phyloP scores from a whole-genome alignment of 331 rosid genomes.

The Phaseolus coccineus region DNA sequence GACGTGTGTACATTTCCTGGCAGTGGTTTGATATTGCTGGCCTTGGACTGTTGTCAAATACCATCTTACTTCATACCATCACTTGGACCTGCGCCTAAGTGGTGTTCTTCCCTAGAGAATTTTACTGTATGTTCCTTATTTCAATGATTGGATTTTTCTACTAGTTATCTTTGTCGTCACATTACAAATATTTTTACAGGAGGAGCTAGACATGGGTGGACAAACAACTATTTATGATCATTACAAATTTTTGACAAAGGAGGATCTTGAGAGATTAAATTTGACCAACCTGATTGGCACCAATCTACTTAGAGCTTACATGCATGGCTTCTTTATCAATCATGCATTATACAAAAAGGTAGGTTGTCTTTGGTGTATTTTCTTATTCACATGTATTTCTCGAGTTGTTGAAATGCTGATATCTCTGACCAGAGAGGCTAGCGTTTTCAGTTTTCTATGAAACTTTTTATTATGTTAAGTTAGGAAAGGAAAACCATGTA shows the following conservation, averaged over 20 bases:
- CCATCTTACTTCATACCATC: slow-evolving; percentile 95
- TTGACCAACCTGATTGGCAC: slow-evolving; percentile 85
- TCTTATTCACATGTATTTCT: not conserved
- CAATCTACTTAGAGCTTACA: slow-evolving; percentile 74
- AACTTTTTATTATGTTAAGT: slow-evolving; percentile 9
- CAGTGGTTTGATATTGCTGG: slow-evolving; percentile 90
- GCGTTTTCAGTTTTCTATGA: not conserved
- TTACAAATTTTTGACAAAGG: slow-evolving; percentile 83
- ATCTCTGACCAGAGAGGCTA: not conserved
- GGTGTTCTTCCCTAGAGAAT: slow-evolving; percentile 90
- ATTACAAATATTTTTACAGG: slow-evolving; percentile 61
- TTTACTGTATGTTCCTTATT: slow-evolving; percentile 67
- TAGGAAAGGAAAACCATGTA: not conserved
- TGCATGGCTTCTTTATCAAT: slow-evolving; percentile 89
- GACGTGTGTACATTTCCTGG: slow-evolving; percentile 82
- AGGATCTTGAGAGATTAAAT: slow-evolving; percentile 86
- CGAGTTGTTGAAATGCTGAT: slow-evolving; percentile 17
- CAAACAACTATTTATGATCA: slow-evolving; percentile 77
- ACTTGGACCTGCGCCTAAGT: slow-evolving; percentile 98
- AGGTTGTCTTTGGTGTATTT: slow-evolving; percentile 27
- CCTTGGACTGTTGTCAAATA: slow-evolving; percentile 85
- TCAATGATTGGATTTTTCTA: slow-evolving; percentile 24
- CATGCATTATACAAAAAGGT: slow-evolving; percentile 82
- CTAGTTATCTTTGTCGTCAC: slow-evolving; percentile 37
- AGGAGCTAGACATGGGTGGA: slow-evolving; percentile 82